These are phyloP conservation scores for Cercospora nicotianae DNA, from an alignment of 2,329 filamentous ascomycete species.

Conservation along the genomic window DNA sequence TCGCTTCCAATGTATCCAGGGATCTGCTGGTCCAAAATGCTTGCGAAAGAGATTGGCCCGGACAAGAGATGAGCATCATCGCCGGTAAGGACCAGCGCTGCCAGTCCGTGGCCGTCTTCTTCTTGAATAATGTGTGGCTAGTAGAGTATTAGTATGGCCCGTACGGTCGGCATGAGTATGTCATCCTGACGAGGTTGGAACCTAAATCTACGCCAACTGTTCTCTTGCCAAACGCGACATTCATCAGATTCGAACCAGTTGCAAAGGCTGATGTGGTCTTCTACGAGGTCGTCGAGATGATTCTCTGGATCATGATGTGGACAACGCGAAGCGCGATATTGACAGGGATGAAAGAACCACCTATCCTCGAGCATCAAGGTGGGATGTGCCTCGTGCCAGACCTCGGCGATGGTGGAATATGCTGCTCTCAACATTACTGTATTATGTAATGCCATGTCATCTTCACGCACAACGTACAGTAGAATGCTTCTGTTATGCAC, in stretches of 20 bases:
- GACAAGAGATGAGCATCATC: not conserved
- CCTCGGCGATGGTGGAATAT: not conserved
- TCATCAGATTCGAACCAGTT: not conserved
- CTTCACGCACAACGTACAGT: not conserved
- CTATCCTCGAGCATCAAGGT: not conserved
- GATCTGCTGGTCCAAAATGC: not conserved
- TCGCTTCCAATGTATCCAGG: not conserved
- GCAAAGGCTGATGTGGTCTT: not conserved
- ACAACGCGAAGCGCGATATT: not conserved
- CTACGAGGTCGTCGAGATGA: not conserved
- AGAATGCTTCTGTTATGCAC: not conserved
- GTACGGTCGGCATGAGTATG: not conserved
- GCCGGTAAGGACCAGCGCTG: not conserved
- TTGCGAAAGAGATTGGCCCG: not conserved
- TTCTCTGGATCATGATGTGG: not conserved
- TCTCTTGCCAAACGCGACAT: not conserved
- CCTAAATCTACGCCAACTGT: not conserved
- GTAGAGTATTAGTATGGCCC: not conserved
- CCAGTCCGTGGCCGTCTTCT: not conserved
- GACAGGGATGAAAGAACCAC: not conserved
- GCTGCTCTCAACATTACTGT: not conserved
- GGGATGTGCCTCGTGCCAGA: not conserved
- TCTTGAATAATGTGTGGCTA: not conserved
- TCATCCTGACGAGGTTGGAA: not conserved
- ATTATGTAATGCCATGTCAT: not conserved